Base-by-base conservation (phyloP, 2,329 filamentous ascomycete species). In the Talaromyces sp. region DNA sequence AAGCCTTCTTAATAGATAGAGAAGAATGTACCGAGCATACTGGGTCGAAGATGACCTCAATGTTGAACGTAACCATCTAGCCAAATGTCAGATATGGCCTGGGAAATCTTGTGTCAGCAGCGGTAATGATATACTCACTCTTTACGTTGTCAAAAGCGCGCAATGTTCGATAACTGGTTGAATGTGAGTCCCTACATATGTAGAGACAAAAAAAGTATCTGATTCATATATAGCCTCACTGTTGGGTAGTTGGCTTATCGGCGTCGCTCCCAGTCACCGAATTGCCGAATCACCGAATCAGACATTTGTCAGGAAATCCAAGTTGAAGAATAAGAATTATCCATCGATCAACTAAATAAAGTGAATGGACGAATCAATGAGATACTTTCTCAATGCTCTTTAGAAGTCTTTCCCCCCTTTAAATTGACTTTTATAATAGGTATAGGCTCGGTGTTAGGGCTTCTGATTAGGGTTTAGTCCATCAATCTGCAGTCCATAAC, bases 221-320 rank as follows among this genome's bases (percentile, higher is more conserved):
- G 3, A n/a, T 21, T 33, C 31, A 33, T 50, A 41, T 15, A n/a
- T 10, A 21, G 13, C 22, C 25, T 48, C 21, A 39, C 13, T 15
- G 13, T 37, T 48, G n/a, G n/a, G n/a, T n/a, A n/a, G n/a, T n/a
- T n/a, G n/a, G 15, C 17, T 39, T 31, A 31, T 53, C 56, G 56
- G 56, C 17, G 40, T 21, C 53, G 37, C 11, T 25, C 31, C 41
- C 13, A 15, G 25, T 58, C 48, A 39, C 56, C 56, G 56, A 53
- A 46, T 58, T 15, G 40, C 56, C 56, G 56, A 46, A 39, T 58
- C 56, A 53, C 56, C 56, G 56, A 57, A 43, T 17, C 9, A 10
- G 15, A 17, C 25, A 5, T 31, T 31, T 8, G 9, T 11, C 5
- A 17, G 8, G 6, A 31, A 6, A 5, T 19, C 17, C 22, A 46